Evolutionary conservation across 768 basidiomycete species (phyloP), one percentile per base, ranked within the genome.

Genomic region (Leucosporidium creatinivorum): DNA sequence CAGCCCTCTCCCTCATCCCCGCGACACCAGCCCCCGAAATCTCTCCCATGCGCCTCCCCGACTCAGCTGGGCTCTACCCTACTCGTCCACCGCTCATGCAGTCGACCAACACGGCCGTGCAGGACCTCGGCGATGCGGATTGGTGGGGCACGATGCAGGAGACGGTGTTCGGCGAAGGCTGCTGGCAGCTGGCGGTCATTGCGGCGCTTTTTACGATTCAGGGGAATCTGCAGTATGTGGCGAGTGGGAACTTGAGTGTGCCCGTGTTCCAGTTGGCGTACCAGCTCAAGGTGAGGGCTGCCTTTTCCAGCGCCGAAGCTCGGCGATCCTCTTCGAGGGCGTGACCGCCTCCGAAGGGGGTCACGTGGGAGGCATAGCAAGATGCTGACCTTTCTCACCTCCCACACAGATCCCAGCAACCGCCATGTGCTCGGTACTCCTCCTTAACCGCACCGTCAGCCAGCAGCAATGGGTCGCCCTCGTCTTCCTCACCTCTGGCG

Each of bases 211-310:
- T 94, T 77, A 28, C 85, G 55, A 25, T 74, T 12, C 75, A 75
- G 59, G 62, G 60, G n/a, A 70, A 93, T 80, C 81, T 94, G 49
- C 93, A 96, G 79, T 96, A 91, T 77, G 85, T 92, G 58, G 93
- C 93, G 49, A 89, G 88, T 7, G 87, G 87, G 51, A 96, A 97
- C 78, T 81, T 97, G 65, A 86, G 89, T 68, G 91, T 90, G 21
- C 91, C 93, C 21, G 90, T 91, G 21, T 97, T 97, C 78, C 93
- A 96, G 69, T 93, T 92, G 47, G 93, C 96, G 70, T 97, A 89
- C 81, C 94, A 96, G 79, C 93, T 96, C 89, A 91, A 87, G 67
- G 74, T 75, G 31, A 30, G 63, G 58, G 2, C 33, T 28, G n/a
- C 7, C 10, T 26, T 49, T 33, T 33, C 33, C 5, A 33, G 33